Percentiles rank a stretch among this genome's conserved stretches.
phyloP scores from a whole-genome alignment of 495 filamentous ascomycete species.

The Sporormia fimetaria region DNA sequence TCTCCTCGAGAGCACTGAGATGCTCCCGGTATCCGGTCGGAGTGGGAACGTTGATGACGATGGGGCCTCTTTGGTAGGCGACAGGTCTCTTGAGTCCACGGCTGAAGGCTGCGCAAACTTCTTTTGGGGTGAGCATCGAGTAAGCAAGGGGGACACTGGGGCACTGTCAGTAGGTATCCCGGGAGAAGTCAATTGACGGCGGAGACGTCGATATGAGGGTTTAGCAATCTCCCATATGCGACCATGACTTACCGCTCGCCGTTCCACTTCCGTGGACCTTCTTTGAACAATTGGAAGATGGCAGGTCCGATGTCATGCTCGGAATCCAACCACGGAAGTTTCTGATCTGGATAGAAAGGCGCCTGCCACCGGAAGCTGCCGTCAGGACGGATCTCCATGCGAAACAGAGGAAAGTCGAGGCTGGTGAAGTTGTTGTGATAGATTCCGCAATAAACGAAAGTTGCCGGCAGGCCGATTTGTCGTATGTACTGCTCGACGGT shows the following conservation, averaged over 20 bases:
- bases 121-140: conserved; percentile 70
- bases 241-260: conserved; percentile 52
- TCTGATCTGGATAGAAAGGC: conserved; percentile 78
- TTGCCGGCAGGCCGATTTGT: conserved; percentile 69
- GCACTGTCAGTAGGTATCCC: conserved; percentile 2
- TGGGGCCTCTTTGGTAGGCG: conserved; percentile 61
- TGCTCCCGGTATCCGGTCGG: conserved; percentile 85
- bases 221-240: not conserved
- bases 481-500: conserved; percentile 84
- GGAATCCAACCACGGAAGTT: conserved; percentile 91
- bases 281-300: conserved; percentile 89
- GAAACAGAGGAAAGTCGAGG: conserved; percentile 82
- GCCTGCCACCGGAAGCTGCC: conserved; percentile 89
- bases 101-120: conserved; percentile 71
- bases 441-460: conserved; percentile 91
- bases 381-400: conserved; percentile 74
- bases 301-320: conserved; percentile 96
- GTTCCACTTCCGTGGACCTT: conserved; percentile 74
- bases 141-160: conserved; percentile 80
- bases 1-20: conserved; percentile 55
- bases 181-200: conserved; percentile 4
- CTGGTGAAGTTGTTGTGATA: conserved; percentile 99
- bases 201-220: not conserved
- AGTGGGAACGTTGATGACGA: conserved; percentile 76
- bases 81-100: conserved; percentile 67